A percentile compares a stretch with the other conserved stretches of the same genome.
These are phyloP conservation scores for Lactarius akahatsu DNA, from an alignment of 768 basidiomycete species.

Conservation along the genomic window DNA sequence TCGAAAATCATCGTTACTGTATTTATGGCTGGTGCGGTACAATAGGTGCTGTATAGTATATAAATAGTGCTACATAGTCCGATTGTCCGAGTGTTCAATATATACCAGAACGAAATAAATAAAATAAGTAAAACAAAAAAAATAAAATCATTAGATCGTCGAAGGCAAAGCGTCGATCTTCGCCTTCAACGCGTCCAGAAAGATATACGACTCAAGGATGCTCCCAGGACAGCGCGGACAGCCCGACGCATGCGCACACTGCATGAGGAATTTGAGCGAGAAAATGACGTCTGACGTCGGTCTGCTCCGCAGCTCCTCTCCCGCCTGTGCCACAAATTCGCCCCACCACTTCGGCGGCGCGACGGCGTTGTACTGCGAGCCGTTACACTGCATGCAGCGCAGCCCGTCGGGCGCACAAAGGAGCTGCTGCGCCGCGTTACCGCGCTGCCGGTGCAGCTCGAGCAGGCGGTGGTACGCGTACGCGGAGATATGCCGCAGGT, in stretches of 20 bases:
- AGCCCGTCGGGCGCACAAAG: conserved; percentile 48
- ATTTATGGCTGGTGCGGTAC: background rate
- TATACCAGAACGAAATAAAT: background rate
- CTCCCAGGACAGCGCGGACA: conserved; percentile 68
- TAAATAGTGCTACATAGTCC: background rate
- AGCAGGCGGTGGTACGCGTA: conserved; percentile 66
- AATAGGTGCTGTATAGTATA: background rate
- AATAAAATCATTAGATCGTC: conserved; percentile 38
- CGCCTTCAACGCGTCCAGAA: conserved; percentile 53
- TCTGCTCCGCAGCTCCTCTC: conserved; percentile 52
- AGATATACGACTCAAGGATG: conserved; percentile 59
- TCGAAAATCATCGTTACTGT: no score
- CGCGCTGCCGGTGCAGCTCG: conserved; percentile 55
- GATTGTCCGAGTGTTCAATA: background rate
- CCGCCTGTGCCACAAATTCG: conserved; percentile 56
- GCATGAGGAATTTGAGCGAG: conserved; percentile 55
- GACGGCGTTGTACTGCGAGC: conserved; percentile 44
- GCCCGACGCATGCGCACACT: conserved; percentile 48
- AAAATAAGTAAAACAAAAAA: background rate
- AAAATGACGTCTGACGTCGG: conserved; percentile 64
- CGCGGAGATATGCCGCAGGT: conserved; percentile 65
- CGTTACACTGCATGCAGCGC: conserved; percentile 71
- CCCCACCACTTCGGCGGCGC: conserved; percentile 68
- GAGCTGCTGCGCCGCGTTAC: conserved; percentile 47
- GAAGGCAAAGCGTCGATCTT: conserved; percentile 54